Percentiles rank a stretch among this genome's conserved stretches.
These are phyloP conservation scores for Cryptococcus maquisensis DNA, from an alignment of 1,284 basidiomycete species.

Conservation along the genomic window DNA sequence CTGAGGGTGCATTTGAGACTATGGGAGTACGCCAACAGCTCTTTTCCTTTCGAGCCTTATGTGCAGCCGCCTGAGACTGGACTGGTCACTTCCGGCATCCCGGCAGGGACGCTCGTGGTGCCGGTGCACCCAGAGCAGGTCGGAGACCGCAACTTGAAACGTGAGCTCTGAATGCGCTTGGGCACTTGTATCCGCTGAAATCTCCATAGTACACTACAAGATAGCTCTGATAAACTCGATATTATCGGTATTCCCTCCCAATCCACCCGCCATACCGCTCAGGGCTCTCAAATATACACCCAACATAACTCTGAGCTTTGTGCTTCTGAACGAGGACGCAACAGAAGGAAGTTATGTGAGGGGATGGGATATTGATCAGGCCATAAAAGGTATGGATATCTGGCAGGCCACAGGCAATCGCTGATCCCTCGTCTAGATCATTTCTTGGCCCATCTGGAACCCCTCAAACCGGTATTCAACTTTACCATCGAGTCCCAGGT, in stretches of 20 bases:
- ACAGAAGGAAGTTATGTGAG: slow-evolving; percentile 59
- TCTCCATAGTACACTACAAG: slow-evolving; percentile 30
- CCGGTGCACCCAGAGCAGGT: slow-evolving; percentile 34
- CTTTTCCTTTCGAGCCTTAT: slow-evolving; percentile 40
- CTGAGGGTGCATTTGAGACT: slow-evolving; percentile 29
- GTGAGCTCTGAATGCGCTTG: slow-evolving; percentile 13
- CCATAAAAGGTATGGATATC: slow-evolving; percentile 59
- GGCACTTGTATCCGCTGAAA: neutral
- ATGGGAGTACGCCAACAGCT: slow-evolving; percentile 23
- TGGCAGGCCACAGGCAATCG: neutral
- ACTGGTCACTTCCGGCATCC: slow-evolving; percentile 20
- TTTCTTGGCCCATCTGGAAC: slow-evolving; percentile 61
- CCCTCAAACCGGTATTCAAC: slow-evolving; percentile 69
- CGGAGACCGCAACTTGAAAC: slow-evolving; percentile 24
- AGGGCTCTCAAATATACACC: slow-evolving; percentile 60
- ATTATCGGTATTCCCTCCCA: slow-evolving; percentile 41
- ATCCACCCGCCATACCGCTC: slow-evolving; percentile 31
- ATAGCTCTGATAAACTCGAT: slow-evolving; percentile 54
- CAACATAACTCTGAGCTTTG: slow-evolving; percentile 57
- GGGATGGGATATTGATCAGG: slow-evolving; percentile 67
- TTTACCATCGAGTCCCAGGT: slow-evolving; percentile 92
- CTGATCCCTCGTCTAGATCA: slow-evolving; percentile 54
- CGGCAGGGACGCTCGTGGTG: slow-evolving; percentile 32
- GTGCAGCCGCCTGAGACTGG: slow-evolving; percentile 24
- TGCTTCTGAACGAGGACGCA: slow-evolving; percentile 78